Conservation (phyloP, 352 stramenopile genomes). For the Pythium vanterpoolii region DNA sequence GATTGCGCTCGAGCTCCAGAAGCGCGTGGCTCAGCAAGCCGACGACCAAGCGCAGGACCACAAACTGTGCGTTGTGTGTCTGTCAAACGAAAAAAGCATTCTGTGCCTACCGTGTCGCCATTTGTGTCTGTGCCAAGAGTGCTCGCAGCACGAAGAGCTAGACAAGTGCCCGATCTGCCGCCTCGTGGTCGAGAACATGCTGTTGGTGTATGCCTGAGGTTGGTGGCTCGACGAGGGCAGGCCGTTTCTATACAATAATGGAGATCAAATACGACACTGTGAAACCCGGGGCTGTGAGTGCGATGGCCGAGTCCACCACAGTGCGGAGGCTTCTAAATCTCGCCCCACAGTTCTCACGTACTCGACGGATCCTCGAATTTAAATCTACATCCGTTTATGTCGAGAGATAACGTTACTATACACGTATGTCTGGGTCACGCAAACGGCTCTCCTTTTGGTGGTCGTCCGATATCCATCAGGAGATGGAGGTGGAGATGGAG, state of each 20-base stretch:
- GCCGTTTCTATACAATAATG: not conserved
- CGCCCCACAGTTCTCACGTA: no score
- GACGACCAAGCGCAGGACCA: constrained; percentile 73
- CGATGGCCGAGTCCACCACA: no score
- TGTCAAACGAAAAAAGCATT: constrained; percentile 81
- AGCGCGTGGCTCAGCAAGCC: constrained; percentile 69
- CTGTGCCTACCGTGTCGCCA: constrained; percentile 81
- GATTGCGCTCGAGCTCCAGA: constrained; percentile 70
- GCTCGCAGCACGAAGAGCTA: constrained; percentile 66
- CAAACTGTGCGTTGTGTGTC: constrained; percentile 84
- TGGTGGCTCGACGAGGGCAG: no score
- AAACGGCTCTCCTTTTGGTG: no score
- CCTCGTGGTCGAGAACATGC: constrained; percentile 76
- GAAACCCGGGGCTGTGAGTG: no score
- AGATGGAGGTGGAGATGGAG: no score
- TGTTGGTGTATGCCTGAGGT: constrained; percentile 83
- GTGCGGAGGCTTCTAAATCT: no score
- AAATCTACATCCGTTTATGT: no score
- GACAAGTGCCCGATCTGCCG: constrained; percentile 82
- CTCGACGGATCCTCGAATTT: no score
- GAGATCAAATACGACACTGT: not conserved
- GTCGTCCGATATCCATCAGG: no score
- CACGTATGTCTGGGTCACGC: no score
- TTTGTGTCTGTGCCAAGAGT: constrained; percentile 74
- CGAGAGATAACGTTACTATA: no score